Evolutionary conservation across 1,284 basidiomycete genomes (phyloP), one percentile per base, ranked within the genome.

Genomic region (Neolentinus lepideus): DNA sequence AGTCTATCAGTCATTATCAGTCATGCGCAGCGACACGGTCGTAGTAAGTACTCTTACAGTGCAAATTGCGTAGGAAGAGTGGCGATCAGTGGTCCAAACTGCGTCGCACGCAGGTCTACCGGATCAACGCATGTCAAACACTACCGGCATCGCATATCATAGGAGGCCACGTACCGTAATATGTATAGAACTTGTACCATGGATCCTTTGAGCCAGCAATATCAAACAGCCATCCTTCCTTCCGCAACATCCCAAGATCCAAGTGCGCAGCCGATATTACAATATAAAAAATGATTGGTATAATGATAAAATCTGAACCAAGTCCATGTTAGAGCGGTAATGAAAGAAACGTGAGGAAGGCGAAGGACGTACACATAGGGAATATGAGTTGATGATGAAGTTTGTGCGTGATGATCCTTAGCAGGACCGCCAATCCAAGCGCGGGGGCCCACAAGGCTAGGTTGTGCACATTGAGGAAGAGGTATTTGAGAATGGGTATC

Each of bases 381-480:
- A 98, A 95, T 62, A 98, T 80, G 54, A 98, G 81, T 63, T 97
- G 94, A 68, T 98, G 92, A 55, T 89, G 82, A 71, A 79, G 92
- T 57, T 78, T 81, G 53, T 85, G 76, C 0, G 93, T 97, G 67
- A 98, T 89, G 4, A 93, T 57, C 50, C 94, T 79, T 51, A 98
- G 74, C 6, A 93, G 61, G 8, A 92, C 72, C 0, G 96, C 96
- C 10, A 98, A 76, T 2, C 68, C 71, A 22, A 98, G 75, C 0
- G 96, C 92, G 2, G 88, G 76, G 0, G 80, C 67, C 92, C 92
- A 94, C 2, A 94, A 75, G 0, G 73, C 66, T 12, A 95, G 74
- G 55, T 84, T 85, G 60, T 85, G 82, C 0, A 65, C 54, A 55
- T 84, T 75, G 55, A 81, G 65, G 58, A 85, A 83, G 66, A 91